Evolutionary conservation across 2,329 filamentous ascomycete genomes (phyloP).

Genomic region (Moelleriella libera): DNA sequence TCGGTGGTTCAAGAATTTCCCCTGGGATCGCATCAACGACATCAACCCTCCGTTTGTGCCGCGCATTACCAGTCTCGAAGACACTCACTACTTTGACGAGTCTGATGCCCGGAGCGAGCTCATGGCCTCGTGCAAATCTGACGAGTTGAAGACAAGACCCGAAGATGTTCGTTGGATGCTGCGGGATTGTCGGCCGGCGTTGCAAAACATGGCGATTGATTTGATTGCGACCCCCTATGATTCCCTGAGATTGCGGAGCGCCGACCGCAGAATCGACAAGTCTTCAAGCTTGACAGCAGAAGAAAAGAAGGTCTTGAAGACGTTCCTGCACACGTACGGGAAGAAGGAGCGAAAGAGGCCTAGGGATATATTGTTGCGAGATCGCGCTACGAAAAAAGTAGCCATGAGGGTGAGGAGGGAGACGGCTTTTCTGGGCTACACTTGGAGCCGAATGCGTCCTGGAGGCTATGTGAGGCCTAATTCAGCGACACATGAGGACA

Average conservation of each 20-base stretch:
- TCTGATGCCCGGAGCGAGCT: conserved; percentile 57
- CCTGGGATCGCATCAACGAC: conserved; percentile 63
- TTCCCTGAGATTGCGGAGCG: conserved; percentile 28
- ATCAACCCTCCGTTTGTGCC: conserved; percentile 69
- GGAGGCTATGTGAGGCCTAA: conserved; percentile 13
- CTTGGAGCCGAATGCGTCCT: conserved; percentile 47
- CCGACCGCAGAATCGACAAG: conserved; percentile 33
- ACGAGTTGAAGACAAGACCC: conserved; percentile 13
- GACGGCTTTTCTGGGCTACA: conserved; percentile 81
- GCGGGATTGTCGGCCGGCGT: conserved; percentile 20
- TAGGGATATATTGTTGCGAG: conserved; percentile 72
- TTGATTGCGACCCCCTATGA: conserved; percentile 35
- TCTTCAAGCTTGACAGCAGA: conserved; percentile 16
- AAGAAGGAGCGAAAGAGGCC: conserved; percentile 62
- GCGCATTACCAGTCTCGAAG: conserved; percentile 49
- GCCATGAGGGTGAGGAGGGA: conserved; percentile 72
- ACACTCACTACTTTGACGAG: conserved; percentile 85
- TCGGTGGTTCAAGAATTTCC: conserved; percentile 67
- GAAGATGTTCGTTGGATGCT: conserved; percentile 19
- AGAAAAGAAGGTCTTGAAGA: conserved; percentile 29
- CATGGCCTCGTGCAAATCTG: conserved; percentile 30
- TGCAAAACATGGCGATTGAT: conserved; percentile 28
- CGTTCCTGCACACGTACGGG: conserved; percentile 37
- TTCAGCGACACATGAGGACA: not conserved
- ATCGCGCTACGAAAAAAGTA: conserved; percentile 47